A percentile compares a stretch with the other conserved stretches of the same genome.
Evolutionary conservation across 164 flowering plant genomes (phyloP).

Genomic region (Nymphaea colorata): DNA sequence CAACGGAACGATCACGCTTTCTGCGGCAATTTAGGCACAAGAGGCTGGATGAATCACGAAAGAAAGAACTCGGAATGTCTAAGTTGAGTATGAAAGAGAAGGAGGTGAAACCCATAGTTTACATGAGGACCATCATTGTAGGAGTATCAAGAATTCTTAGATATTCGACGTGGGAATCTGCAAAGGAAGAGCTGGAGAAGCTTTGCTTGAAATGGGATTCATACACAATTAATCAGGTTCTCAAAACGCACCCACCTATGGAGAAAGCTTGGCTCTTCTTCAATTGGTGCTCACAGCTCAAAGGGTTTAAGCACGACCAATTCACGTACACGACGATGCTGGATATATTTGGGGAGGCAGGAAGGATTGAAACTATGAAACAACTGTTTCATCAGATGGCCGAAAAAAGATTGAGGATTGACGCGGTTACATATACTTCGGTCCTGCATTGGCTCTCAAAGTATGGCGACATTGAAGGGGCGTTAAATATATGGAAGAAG

Average conservation of each 20-base stretch:
- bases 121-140: constrained; percentile 38
- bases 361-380: constrained; percentile 74
- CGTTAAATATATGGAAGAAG: constrained; percentile 61
- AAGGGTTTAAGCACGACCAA: constrained; percentile 79
- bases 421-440: constrained; percentile 71
- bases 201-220: constrained; percentile 75
- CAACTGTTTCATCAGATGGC: constrained; percentile 60
- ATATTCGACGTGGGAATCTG: constrained; percentile 70
- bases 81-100: background rate
- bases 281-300: constrained; percentile 49
- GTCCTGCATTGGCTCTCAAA: constrained; percentile 77
- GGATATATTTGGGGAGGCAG: constrained; percentile 92
- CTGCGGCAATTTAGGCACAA: constrained; percentile 15
- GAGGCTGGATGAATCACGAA: constrained; percentile 4
- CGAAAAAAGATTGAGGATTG: constrained; percentile 59
- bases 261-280: constrained; percentile 90
- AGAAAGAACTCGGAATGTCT: constrained; percentile 10
- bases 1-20: constrained; percentile 5
- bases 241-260: constrained; percentile 88
- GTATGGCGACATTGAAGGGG: constrained; percentile 60
- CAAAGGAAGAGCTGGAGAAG: constrained; percentile 37
- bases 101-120: constrained; percentile 23
- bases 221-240: constrained; percentile 53
- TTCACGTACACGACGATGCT: constrained; percentile 90
- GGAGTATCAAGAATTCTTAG: constrained; percentile 48